Percentiles rank a stretch among this genome's conserved stretches.
Evolutionary conservation across 257 asterid species (phyloP).

Genomic region (Nicotiana benthamiana): DNA sequence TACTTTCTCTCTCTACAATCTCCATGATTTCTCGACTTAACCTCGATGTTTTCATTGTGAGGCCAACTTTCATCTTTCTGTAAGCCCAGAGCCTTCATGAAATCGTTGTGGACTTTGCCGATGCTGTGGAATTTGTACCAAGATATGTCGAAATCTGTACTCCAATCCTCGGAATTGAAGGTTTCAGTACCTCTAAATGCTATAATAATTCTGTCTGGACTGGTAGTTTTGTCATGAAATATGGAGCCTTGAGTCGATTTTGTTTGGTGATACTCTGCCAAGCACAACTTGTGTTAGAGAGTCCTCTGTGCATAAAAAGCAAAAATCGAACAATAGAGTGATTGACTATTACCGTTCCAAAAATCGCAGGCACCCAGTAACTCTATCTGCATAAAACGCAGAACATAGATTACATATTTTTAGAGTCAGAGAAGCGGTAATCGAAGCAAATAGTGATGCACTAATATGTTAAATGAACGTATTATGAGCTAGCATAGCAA

Average conservation of each 20-base stretch:
- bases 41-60: too few relatives aligned
- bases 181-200: conserved; percentile 49
- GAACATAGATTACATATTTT: too few relatives aligned
- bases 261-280: conserved; percentile 23
- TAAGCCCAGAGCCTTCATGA: conserved; percentile 55
- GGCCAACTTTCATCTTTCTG: conserved; percentile 30
- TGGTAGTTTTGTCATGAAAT: conserved; percentile 17
- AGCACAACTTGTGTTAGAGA: not conserved
- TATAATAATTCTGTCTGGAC: conserved; percentile 24
- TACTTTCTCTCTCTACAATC: too few relatives aligned
- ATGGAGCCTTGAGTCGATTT: conserved; percentile 44
- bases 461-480: not conserved
- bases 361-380: conserved; percentile 28
- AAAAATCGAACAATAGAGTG: too few relatives aligned
- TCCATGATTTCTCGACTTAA: too few relatives aligned
- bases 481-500: not conserved
- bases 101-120: conserved; percentile 52
- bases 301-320: too few relatives aligned
- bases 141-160: conserved; percentile 42
- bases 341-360: conserved; percentile 24
- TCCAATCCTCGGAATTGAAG: conserved; percentile 35
- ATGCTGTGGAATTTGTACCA: conserved; percentile 31
- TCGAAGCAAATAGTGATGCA: not conserved
- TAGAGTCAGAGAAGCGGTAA: not conserved
- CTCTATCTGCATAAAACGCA: conserved; percentile 32